phyloP scores from a whole-genome alignment of 169 alveolate genomes.

The Plasmodium berghei region DNA sequence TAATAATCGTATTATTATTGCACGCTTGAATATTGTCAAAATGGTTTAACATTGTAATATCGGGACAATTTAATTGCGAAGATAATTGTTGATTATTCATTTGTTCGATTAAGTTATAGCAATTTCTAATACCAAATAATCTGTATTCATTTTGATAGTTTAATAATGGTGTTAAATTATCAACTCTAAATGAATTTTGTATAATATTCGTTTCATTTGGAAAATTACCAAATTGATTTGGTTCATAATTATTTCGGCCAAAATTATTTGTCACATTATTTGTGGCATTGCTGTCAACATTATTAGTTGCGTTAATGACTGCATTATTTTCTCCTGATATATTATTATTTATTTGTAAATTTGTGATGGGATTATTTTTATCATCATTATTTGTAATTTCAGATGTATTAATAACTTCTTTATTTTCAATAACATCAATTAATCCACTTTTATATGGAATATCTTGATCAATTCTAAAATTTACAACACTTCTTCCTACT shows the following conservation, averaged over 20 bases:
- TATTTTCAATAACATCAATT: constrained; percentile 70
- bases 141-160: constrained; percentile 72
- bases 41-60: neutral
- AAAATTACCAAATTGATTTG: constrained; percentile 40
- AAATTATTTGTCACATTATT: too few relatives aligned
- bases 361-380: constrained; percentile 19
- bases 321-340: constrained; percentile 18
- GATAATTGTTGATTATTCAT: constrained; percentile 20
- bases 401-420: constrained; percentile 50
- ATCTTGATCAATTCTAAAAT: constrained; percentile 79
- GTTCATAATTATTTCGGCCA: constrained; percentile 33
- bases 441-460: constrained; percentile 60
- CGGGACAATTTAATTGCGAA: constrained; percentile 17
- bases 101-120: constrained; percentile 44
- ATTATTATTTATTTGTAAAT: neutral
- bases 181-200: constrained; percentile 55
- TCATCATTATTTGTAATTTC: constrained; percentile 57
- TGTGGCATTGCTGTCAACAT: too few relatives aligned
- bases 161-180: constrained; percentile 46
- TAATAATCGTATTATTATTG: neutral
- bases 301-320: constrained; percentile 2
- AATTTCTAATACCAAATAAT: constrained; percentile 67
- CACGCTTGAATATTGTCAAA: neutral
- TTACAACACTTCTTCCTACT: constrained; percentile 86
- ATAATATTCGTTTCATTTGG: constrained; percentile 31